Evolutionary conservation across 768 basidiomycete genomes (phyloP), one percentile per base, ranked within the genome.

Genomic region (Collybia sp.): DNA sequence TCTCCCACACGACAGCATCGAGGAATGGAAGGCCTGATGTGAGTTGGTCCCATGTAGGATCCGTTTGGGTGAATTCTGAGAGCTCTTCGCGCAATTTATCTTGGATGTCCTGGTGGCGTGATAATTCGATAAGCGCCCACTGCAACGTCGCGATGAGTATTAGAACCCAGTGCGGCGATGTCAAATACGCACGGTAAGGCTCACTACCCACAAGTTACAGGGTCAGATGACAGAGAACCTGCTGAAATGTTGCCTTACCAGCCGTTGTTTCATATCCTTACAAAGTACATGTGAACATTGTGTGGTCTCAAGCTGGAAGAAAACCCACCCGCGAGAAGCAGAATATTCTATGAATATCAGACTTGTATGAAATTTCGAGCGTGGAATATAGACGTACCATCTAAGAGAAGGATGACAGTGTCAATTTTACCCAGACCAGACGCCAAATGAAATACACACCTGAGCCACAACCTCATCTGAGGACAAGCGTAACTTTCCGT

Each of bases 1-100:
- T 59, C 47, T 74, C 73, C 32, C 63, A 64, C 2, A 68, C 60
- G n/a, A 71, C 60, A 6, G 68, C 70, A 42, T 75, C 71, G 31
- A 75, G 63, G 48, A 65, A 69, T n/a, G 70, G 72, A 18, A 70
- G 46, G 10, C 40, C 45, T 3, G 50, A 43, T 30, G 59, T 48
- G 20, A 75, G 61, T 53, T 69, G 59, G 36, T 73, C 68, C 63
- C 64, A 73, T 2, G 65, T 63, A 13, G 66, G 64, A 42, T 72
- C 69, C 18, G 42, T 40, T 12, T 43, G 37, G 1, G 48, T 12
- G 10, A 54, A 55, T 9, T 49, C 38, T 4, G 20, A 25, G 1
- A 58, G 34, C 46, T 61, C 59, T 25, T 51, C 45, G 16, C 58
- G 49, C 31, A 59, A 44, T 15, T 44, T 44, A 4, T 34, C 41